Conservation (phyloP, 1,284 basidiomycete genomes). For the Veloboletus limbatus region DNA sequence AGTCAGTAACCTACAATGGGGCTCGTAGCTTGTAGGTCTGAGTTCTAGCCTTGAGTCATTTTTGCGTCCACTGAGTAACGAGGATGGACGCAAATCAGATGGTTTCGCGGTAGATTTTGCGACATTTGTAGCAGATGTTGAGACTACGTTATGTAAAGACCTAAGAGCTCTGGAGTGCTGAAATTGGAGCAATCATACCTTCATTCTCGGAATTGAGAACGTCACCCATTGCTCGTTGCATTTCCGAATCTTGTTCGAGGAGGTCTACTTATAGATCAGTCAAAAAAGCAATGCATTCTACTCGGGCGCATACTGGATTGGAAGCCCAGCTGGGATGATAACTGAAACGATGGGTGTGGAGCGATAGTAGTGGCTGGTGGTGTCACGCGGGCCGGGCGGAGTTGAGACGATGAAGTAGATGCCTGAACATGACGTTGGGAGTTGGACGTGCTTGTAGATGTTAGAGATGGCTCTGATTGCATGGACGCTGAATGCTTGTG, state of each 20-base stretch:
- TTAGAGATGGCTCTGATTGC: slow-evolving; percentile 13
- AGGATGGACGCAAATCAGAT: slow-evolving; percentile 12
- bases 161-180: not conserved
- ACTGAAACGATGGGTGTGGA: slow-evolving; percentile 54
- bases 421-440: slow-evolving; percentile 7
- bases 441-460: slow-evolving; percentile 14
- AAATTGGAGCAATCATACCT: slow-evolving; percentile 17
- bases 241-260: slow-evolving; percentile 68
- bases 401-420: slow-evolving; percentile 13
- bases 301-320: slow-evolving; percentile 53
- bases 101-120: slow-evolving; percentile 8
- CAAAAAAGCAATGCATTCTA: slow-evolving; percentile 1
- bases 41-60: slow-evolving; percentile 5
- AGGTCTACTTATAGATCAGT: slow-evolving; percentile 47
- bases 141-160: slow-evolving; percentile 11
- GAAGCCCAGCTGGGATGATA: slow-evolving; percentile 52
- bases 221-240: slow-evolving; percentile 63
- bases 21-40: slow-evolving; percentile 15
- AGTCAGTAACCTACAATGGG: slow-evolving; percentile 17
- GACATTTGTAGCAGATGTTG: slow-evolving; percentile 10
- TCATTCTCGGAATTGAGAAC: slow-evolving; percentile 44
- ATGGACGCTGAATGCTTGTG: slow-evolving; percentile 1
- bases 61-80: slow-evolving; percentile 11
- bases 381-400: slow-evolving; percentile 6
- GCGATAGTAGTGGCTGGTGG: slow-evolving; percentile 46